These are phyloP conservation scores for Populus pruinosa DNA, from an alignment of 345 rosid species.

Conservation along the genomic window DNA sequence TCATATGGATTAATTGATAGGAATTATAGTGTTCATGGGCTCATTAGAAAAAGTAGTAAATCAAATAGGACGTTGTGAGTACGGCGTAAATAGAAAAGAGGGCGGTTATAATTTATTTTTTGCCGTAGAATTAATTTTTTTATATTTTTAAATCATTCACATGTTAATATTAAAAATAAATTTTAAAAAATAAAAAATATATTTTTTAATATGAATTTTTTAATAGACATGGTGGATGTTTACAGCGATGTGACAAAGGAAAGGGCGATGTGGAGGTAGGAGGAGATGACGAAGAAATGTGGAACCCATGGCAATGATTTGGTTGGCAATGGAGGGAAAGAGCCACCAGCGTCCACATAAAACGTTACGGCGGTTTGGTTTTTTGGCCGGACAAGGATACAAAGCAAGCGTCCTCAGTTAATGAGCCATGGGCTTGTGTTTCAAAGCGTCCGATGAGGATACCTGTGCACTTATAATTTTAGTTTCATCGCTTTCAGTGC, in stretches of 20 bases:
- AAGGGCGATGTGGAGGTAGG: neutral
- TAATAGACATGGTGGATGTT: neutral
- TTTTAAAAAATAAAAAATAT: no score
- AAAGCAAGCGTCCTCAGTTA: neutral
- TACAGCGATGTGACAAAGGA: neutral
- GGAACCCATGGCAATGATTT: neutral
- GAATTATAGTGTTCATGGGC: no score
- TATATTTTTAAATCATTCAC: no score
- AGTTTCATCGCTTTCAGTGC: slow-evolving; percentile 1
- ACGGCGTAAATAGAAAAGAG: no score
- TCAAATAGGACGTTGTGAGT: no score
- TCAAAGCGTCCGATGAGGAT: neutral
- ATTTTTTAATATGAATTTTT: no score
- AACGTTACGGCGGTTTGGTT: neutral
- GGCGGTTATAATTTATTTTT: no score
- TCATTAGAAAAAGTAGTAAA: no score
- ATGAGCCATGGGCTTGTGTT: neutral
- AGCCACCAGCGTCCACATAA: neutral
- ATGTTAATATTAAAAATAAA: no score
- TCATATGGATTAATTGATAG: no score
- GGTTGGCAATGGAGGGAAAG: slow-evolving; percentile 11
- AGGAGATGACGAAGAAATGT: no score
- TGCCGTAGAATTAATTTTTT: no score
- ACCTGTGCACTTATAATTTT: neutral
- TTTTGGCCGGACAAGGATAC: neutral